Evolutionary conservation across 495 filamentous ascomycete species (phyloP), one percentile per base, ranked within the genome.

Genomic region (Neurospora africana): DNA sequence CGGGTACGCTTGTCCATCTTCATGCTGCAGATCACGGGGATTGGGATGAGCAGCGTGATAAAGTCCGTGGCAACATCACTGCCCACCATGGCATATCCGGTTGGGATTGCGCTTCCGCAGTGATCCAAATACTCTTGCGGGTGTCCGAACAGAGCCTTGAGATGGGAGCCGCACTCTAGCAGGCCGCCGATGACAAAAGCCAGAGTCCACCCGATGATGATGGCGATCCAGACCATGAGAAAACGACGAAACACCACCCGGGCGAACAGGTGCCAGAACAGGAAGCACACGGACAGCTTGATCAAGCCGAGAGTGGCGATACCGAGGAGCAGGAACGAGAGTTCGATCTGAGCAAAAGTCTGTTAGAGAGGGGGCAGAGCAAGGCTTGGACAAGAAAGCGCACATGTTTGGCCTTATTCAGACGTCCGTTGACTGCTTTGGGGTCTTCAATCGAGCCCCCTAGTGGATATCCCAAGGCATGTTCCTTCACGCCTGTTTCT

Each of bases 261-360:
- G 9, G 75, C 67, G 30, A 77, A 77, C 4, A 77, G 47, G 11
- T 75, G 72, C 76, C 74, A 77, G 70, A 76, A 77, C 7, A 77
- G 68, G 4, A 75, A 72, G 33, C 38, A 61, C 7, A 73, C 44
- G 8, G 70, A 76, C 1, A 77, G 37, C 36, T 76, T 77, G 70
- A 74, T 43, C 8, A 75, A 39, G 39, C 74, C 74, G 36, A 70
- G 44, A 21, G 67, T 44, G 0, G 43, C 68, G 17, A 72, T 71
- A 21, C 72, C 74, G 21, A 77, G 33, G 2, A 74, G 30, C 5
- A 74, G 47, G 40, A 36, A 70, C 1, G 68, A 19, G 8, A 72
- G 68, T 23, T 74, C 71, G 8, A 69, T 43, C 71, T 72, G 21
- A 43, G 11, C 15, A 44, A 21, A 17, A 36, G 11, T 41, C 61